A percentile compares a stretch with the other conserved stretches of the same genome.
These are phyloP conservation scores for Aphanocladium album DNA, from an alignment of 2,329 filamentous ascomycete species.

Conservation along the genomic window DNA sequence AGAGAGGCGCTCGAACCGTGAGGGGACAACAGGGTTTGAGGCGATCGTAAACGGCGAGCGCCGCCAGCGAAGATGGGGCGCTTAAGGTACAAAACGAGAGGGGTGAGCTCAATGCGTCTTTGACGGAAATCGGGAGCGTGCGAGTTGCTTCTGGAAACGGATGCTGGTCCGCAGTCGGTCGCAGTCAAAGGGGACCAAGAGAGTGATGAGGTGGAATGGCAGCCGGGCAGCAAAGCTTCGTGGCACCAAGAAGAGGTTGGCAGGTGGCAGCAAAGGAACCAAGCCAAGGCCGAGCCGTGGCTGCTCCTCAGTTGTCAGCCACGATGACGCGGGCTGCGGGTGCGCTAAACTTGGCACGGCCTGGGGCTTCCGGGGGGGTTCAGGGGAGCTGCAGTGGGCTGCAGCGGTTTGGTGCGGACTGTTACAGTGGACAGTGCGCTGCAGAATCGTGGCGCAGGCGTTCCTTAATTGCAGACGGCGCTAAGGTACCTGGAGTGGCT, in stretches of 20 bases:
- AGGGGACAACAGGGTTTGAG: neutral
- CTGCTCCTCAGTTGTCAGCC: constrained; percentile 7
- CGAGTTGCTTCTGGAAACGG: neutral
- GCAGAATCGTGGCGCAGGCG: constrained; percentile 7
- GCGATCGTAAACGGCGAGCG: neutral
- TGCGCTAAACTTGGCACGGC: neutral
- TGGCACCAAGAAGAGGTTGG: constrained; percentile 2
- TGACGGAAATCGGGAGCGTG: neutral
- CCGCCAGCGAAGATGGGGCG: neutral
- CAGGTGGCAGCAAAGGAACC: neutral
- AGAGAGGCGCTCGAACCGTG: neutral
- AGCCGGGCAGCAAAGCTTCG: constrained; percentile 2
- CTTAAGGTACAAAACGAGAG: neutral
- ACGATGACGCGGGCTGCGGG: constrained; percentile 9
- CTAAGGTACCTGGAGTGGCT: too few species aligned
- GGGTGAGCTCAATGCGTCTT: neutral
- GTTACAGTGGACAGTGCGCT: neutral
- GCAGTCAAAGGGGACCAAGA: neutral
- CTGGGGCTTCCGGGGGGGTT: neutral
- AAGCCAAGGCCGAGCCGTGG: neutral
- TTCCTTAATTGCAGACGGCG: too few species aligned
- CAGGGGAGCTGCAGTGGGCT: neutral
- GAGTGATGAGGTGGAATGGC: neutral
- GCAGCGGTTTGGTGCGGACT: too few species aligned
- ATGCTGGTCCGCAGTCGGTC: neutral